Base-by-base conservation (phyloP, 2,329 filamentous ascomycete species). In the Aspergillus caelatus region DNA sequence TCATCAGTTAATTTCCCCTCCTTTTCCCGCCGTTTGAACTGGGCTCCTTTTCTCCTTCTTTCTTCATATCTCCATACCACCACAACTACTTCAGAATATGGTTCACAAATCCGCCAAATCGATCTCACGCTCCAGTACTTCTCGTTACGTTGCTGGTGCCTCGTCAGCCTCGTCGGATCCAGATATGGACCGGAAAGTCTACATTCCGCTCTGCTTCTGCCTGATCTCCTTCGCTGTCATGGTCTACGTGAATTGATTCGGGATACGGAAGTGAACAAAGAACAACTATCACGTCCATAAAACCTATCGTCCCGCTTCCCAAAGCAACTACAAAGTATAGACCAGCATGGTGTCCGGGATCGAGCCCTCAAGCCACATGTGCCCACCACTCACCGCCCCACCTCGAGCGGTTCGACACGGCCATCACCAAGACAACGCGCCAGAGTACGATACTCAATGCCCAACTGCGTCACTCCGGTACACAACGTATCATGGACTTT, bases 141-240 rank as follows among this genome's bases (percentile, higher is more conserved):
- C 65, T 48, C 62, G 62, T 54, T 70, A 65, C 39, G 30, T 64
- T 59, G 34, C 57, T 23, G 34, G 61, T 50, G 57, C 62, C 26
- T 61, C 64, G 32, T 41, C 32, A 23, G 61, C 63, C 54, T 62
- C 64, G 30, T 36, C 41, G 10, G 60, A 67, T 28, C 55, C 67
- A 60, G 72, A 75, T 32, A 76, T 76, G 71, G 75, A 77, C 59
- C 72, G 68, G 64, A 74, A 70, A 52, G 73, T 76, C 65, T 76
- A 75, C 54, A 76, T 77, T 39, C 74, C 75, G 19, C 69, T 77
- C 30, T 77, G 75, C 63, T 75, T 77, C 69, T 77, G 75, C 63
- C 67, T 77, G 57, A 71, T 77, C 64, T 77, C 75, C 39, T 77
- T 77, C 63, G 75, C 74, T n/a, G 75, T 77, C 58, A 72, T 77